Evolutionary conservation across 768 basidiomycete species (phyloP).

Genomic region (Serendipita sp.): DNA sequence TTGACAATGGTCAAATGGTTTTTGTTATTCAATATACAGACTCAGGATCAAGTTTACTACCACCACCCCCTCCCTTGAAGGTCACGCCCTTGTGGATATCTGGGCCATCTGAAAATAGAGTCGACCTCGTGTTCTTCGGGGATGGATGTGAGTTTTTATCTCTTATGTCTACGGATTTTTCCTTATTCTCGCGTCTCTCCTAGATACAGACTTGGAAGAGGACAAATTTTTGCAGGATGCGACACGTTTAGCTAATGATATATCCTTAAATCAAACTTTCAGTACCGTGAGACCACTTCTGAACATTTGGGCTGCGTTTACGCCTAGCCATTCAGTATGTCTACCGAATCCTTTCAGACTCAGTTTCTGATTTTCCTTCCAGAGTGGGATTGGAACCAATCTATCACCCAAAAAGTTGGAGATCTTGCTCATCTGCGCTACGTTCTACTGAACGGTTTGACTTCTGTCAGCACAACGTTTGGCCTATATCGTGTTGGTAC

Average conservation of each 20-base stretch:
- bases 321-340: constrained; percentile 54
- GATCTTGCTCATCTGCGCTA: background rate
- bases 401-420: constrained; percentile 54
- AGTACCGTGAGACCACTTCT: constrained; percentile 57
- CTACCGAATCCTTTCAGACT: background rate
- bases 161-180: background rate
- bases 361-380: background rate
- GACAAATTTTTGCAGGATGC: constrained; percentile 55
- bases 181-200: background rate
- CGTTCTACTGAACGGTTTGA: background rate
- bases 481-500: constrained; percentile 68
- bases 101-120: constrained; percentile 47
- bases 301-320: constrained; percentile 71
- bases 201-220: constrained; percentile 42
- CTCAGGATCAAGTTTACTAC: background rate
- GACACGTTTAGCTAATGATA: constrained; percentile 45
- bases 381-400: constrained; percentile 60
- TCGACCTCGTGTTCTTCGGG: constrained; percentile 61
- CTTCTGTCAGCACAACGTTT: constrained; percentile 41
- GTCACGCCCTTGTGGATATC: constrained; percentile 42
- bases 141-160: constrained; percentile 48
- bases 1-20: background rate
- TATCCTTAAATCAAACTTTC: constrained; percentile 62
- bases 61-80: constrained; percentile 30
- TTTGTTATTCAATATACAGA: background rate